These are phyloP conservation scores for Tolypocladium inflatum DNA, from an alignment of 2,329 filamentous ascomycete species.

Conservation along the genomic window DNA sequence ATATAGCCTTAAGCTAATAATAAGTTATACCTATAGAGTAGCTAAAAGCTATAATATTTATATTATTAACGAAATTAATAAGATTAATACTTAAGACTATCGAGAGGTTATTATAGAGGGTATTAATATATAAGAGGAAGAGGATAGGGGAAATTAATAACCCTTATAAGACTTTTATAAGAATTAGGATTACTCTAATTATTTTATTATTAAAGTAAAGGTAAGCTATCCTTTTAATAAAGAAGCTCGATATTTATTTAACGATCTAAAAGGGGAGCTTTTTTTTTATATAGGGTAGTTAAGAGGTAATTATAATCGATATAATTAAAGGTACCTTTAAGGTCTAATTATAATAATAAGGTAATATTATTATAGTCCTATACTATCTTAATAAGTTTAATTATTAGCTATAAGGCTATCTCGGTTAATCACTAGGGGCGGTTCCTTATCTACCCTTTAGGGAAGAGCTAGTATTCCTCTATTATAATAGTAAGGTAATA, in stretches of 20 bases:
- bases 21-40: too few relatives aligned
- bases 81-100: not conserved
- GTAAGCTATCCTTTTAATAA: not conserved
- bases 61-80: not conserved
- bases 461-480: too few relatives aligned
- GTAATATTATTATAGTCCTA: not conserved
- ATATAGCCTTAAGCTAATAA: too few relatives aligned
- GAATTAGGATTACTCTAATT: not conserved
- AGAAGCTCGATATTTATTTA: not conserved
- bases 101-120: not conserved
- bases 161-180: not conserved
- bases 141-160: not conserved
- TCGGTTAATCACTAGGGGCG: too few relatives aligned
- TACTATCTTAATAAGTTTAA: not conserved
- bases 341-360: not conserved
- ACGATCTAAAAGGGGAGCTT: not conserved
- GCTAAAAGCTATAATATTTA: not conserved
- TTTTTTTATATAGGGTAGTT: not conserved
- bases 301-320: not conserved
- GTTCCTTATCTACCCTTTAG: not conserved
- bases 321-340: not conserved
- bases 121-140: not conserved
- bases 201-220: not conserved
- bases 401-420: not conserved
- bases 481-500: too few relatives aligned